Base-by-base conservation (phyloP, 192 early-diverging fungal species). In the Borealophlyctis nickersoniae region DNA sequence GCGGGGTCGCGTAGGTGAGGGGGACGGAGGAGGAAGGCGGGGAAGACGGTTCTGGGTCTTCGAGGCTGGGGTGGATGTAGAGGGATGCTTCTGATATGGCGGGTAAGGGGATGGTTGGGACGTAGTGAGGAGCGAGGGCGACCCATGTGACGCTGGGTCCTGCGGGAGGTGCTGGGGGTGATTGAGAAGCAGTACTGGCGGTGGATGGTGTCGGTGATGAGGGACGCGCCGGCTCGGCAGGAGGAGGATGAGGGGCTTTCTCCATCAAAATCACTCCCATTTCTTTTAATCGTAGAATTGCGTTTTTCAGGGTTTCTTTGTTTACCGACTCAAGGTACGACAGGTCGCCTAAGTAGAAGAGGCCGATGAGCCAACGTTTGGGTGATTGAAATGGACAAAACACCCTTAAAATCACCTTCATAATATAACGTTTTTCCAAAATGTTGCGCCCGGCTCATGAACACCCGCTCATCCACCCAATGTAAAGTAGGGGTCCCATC, bases 391-490 rank as follows among this genome's bases (percentile, higher is more conserved):
- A 13, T 27, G 32, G 34, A 4, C 39, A 45, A 45, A 7, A 45
- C 39, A 45, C 7, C 39, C 39, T 16, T 73, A 39, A 81, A 64
- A 52, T 83, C 77, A 29, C 89, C 91, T 69, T 93, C 89, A 68
- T 90, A 91, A 70, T 91, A 93, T 14, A 93, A 69, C 0, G 91
- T 91, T 73, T 90, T 89, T 31, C 89, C 91, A 68, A 93, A 77
- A 34, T 85, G 71, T 72, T 93, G 91, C 28, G 81, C 73, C 39
- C 85, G 76, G 30, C 86, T 81, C 57, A 84, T 81, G 64, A 89
- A 89, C 26, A 83, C 69, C n/a, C 80, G 74, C 62, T 88, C 85
- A 51, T 89, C 86, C 7, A 93, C 71, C 91, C 89, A 91, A 71
- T 58, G 22, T 58, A 70, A 34, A n/a, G 53, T 19, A 19, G 58